Evolutionary conservation across 2,329 filamentous ascomycete species (phyloP).

Genomic region (Trichophyton verrucosum): DNA sequence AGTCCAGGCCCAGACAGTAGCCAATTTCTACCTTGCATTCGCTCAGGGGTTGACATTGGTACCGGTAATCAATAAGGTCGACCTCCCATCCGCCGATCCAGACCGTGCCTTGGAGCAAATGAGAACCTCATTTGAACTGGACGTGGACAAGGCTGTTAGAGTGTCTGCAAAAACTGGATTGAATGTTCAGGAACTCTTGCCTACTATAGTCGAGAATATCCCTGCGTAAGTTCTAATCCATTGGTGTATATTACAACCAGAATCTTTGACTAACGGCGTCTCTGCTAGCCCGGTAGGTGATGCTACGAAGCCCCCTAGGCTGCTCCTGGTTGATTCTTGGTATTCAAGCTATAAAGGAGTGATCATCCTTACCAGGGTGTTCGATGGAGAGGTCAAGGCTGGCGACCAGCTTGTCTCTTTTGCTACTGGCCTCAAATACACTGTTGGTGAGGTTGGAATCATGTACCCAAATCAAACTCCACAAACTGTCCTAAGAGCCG

Average conservation of each 20-base stretch:
- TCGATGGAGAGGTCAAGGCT: constrained; percentile 70
- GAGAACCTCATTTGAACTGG: constrained; percentile 72
- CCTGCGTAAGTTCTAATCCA: constrained; percentile 43
- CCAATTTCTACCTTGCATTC: constrained; percentile 97
- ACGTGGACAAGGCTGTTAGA: constrained; percentile 58
- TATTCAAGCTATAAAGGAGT: constrained; percentile 95
- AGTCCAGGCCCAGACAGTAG: constrained; percentile 93
- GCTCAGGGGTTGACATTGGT: constrained; percentile 76
- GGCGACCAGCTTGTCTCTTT: constrained; percentile 82
- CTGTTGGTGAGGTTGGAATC: constrained; percentile 90
- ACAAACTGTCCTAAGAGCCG: constrained; percentile 67
- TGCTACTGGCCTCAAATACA: constrained; percentile 79
- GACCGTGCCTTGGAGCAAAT: constrained; percentile 77
- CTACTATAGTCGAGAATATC: constrained; percentile 72
- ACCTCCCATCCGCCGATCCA: constrained; percentile 81
- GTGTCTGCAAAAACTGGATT: constrained; percentile 91
- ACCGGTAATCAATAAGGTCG: constrained; percentile 93
- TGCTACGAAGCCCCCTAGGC: constrained; percentile 56
- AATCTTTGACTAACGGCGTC: not conserved
- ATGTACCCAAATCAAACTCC: constrained; percentile 83
- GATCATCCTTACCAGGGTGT: constrained; percentile 77
- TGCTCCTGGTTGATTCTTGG: constrained; percentile 94
- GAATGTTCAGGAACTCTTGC: constrained; percentile 72
- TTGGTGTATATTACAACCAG: not conserved
- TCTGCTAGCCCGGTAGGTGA: constrained; percentile 54